These are phyloP conservation scores for Penicillium rolfsii DNA, from an alignment of 2,329 filamentous ascomycete species.

Conservation along the genomic window DNA sequence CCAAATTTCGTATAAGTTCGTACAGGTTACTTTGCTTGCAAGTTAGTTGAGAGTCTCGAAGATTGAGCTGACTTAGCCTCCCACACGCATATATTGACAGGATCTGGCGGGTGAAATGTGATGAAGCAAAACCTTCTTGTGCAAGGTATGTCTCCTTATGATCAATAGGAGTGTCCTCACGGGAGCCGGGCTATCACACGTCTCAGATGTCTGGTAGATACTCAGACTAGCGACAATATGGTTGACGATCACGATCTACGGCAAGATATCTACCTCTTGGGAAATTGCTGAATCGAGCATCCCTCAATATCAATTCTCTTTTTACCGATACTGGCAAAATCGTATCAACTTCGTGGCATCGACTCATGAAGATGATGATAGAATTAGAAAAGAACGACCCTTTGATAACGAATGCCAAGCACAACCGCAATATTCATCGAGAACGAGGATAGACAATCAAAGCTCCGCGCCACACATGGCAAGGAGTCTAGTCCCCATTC, in stretches of 20 bases:
- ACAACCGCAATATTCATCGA: background rate
- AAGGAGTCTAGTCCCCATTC: background rate
- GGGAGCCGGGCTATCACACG: background rate
- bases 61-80: background rate
- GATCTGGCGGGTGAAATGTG: constrained; percentile 63
- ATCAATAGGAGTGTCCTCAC: constrained; percentile 27
- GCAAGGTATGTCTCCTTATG: constrained; percentile 54
- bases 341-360: background rate
- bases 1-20: constrained; percentile 42
- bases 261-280: background rate
- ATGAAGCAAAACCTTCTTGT: constrained; percentile 66
- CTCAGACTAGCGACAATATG: background rate
- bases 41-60: constrained; percentile 53
- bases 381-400: too few species aligned
- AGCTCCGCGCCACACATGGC: background rate
- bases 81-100: constrained; percentile 10
- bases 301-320: background rate
- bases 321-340: background rate
- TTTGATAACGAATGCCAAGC: background rate
- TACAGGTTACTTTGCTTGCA: constrained; percentile 69
- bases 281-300: background rate
- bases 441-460: background rate
- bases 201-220: constrained; percentile 9
- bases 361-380: background rate
- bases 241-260: background rate